Percentiles rank a stretch among this genome's conserved stretches.
Conservation (phyloP, 139 green algal species). For the Axilococcus clingmanii region DNA sequence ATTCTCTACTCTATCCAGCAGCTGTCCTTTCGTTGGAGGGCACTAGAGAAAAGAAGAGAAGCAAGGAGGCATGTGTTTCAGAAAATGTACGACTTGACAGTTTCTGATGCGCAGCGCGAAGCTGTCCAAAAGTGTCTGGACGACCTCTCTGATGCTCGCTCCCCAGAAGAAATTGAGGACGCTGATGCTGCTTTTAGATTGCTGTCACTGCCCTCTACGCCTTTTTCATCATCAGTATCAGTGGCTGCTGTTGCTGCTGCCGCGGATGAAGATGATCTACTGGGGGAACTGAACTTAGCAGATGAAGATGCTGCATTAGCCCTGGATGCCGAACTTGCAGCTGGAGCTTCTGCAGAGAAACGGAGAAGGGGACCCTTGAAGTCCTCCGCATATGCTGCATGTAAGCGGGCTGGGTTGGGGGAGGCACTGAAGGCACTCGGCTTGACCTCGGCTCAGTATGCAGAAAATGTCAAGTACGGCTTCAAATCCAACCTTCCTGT, state of each 20-base stretch:
- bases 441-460: slow-evolving; percentile 40
- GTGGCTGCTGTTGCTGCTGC: slow-evolving; percentile 4
- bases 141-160: slow-evolving; percentile 7
- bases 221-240: background rate
- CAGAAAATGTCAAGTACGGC: slow-evolving; percentile 41
- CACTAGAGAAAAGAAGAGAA: slow-evolving; percentile 19
- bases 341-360: background rate
- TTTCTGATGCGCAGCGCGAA: background rate
- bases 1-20: slow-evolving; percentile 49
- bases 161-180: slow-evolving; percentile 33
- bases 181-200: slow-evolving; percentile 28
- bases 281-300: background rate
- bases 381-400: slow-evolving; percentile 1
- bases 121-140: slow-evolving; percentile 21
- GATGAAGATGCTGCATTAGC: slow-evolving; percentile 8
- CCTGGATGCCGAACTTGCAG: background rate
- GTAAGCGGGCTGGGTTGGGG: slow-evolving; percentile 26
- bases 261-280: background rate
- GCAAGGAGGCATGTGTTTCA: background rate
- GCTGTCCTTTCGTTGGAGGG: slow-evolving; percentile 20
- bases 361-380: background rate
- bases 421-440: slow-evolving; percentile 10
- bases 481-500: slow-evolving; percentile 34
- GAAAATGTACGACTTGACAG: slow-evolving; percentile 3
- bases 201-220: too few species aligned